Base-by-base conservation (phyloP, 371 early-diverging fungal species). In the Quaeritorhiza haematococci region DNA sequence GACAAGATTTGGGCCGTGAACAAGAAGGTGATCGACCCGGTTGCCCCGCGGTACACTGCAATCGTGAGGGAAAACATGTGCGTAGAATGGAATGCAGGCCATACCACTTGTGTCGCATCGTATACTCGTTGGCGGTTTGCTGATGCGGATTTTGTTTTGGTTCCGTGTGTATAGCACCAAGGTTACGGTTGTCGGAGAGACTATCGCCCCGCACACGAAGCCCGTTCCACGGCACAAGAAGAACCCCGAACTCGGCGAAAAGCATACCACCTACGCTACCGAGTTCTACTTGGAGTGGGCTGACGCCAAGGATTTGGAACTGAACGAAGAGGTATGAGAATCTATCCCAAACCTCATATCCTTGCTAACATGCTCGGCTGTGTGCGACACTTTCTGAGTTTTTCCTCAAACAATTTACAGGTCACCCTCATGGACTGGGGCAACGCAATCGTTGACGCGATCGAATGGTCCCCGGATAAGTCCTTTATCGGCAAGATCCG, bases 1-100 rank as follows among this genome's bases (percentile, higher is more conserved):
- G 99, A 99, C 82, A 99, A 99, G 79, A 83, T 99, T 49, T 99
- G 99, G 99, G 86, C 99, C 21, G 69, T 93, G 47, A 99, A 99
- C 86, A 97, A 96, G 70, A 93, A 96, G 83, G 77, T 89, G 50
- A 95, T 99, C 63, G 99, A 99, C 70, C 94, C 93, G 1, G 72
- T 90, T 59, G 88, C 96, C 17, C 94, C 95, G 29, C 84, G 99
- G 56, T 91, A 92, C 68, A 90, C 90, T 19, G 94, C 94, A 21
- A 66, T 99, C 43, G 71, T 74, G 35, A 69, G 73, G 53, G 82
- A 84, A 19, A 75, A 83, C 38, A 71, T 84, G 75, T 81, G 72
- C 44, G 72, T 66, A 0, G 33, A 5, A 29, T 15, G 43, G 53
- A 44, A 17, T 42, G 19, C n/a, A 8, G 8, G 46, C 26, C 21